Conservation (phyloP, 345 rosid genomes). For the Eucalyptus marginata region DNA sequence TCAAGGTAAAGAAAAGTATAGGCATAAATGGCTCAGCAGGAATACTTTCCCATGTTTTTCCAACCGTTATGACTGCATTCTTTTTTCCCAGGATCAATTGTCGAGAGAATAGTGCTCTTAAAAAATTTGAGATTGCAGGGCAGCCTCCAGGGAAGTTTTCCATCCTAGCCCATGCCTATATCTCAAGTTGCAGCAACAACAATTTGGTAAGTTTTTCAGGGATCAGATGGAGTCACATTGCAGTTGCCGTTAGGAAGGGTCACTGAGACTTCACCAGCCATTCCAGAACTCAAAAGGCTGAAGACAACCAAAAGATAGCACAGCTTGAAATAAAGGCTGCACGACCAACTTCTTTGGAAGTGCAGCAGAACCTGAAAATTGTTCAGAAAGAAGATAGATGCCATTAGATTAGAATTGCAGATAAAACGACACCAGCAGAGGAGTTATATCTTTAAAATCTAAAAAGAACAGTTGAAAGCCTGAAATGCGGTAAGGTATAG, state of each 20-base stretch:
- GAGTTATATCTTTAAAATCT: background rate
- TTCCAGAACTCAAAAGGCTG: constrained; percentile 4
- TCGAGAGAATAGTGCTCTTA: constrained; percentile 66
- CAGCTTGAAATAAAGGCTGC: constrained; percentile 3
- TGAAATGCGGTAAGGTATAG: background rate
- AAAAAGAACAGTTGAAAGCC: background rate
- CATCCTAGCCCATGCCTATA: constrained; percentile 81
- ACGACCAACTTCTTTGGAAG: constrained; percentile 22
- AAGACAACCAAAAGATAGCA: background rate
- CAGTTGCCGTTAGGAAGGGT: constrained; percentile 31
- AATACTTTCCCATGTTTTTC: constrained; percentile 90
- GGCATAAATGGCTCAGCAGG: constrained; percentile 22
- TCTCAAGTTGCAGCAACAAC: constrained; percentile 84
- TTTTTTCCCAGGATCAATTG: constrained; percentile 49
- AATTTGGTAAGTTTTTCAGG: constrained; percentile 44
- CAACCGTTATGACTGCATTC: constrained; percentile 82
- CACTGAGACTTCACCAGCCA: constrained; percentile 25
- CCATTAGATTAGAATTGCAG: background rate
- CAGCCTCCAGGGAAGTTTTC: constrained; percentile 68
- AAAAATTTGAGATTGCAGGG: constrained; percentile 17
- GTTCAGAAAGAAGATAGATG: background rate
- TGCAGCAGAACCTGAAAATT: constrained; percentile 19
- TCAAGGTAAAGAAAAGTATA: background rate
- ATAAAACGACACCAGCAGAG: background rate
- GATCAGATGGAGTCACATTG: constrained; percentile 26